phyloP scores from a whole-genome alignment of 2,329 filamentous ascomycete species.

The Graphilbum ipis-grandicollis region DNA sequence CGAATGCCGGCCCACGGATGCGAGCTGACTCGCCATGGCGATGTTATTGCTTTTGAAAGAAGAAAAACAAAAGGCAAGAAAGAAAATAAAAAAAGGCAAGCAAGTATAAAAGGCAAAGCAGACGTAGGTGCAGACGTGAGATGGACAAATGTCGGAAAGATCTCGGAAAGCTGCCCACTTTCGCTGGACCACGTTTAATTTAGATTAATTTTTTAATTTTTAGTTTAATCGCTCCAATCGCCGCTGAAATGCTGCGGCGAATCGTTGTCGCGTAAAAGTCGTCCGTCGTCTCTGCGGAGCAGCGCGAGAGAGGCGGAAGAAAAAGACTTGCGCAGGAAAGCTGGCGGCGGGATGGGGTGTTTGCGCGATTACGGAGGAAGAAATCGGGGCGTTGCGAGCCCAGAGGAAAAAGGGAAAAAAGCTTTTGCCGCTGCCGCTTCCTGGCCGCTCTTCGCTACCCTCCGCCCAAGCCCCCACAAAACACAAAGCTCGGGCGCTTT shows the following conservation, averaged over 20 bases:
- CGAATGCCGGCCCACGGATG: constrained; percentile 9
- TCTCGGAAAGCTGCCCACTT: too few species aligned
- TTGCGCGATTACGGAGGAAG: background rate
- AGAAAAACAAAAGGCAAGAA: background rate
- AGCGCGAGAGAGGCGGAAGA: background rate
- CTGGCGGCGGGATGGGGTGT: background rate
- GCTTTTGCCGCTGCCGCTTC: background rate
- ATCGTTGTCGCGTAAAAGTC: too few species aligned
- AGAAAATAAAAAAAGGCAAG: too few species aligned
- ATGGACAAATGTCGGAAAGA: too few species aligned
- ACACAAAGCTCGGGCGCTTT: background rate
- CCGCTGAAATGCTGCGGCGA: too few species aligned
- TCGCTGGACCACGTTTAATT: too few species aligned
- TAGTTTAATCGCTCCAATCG: too few species aligned
- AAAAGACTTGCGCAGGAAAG: background rate
- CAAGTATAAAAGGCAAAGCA: too few species aligned
- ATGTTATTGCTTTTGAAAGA: background rate
- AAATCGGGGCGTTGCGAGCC: background rate
- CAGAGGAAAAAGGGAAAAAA: background rate
- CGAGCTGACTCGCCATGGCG: constrained; percentile 6
- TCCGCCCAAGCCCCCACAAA: too few species aligned
- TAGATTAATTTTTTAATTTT: too few species aligned
- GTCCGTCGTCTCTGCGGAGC: too few species aligned
- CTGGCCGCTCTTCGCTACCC: background rate
- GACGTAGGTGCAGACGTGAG: too few species aligned